A percentile compares a stretch with the other conserved stretches of the same genome.
phyloP scores from a whole-genome alignment of 345 rosid genomes.

The Clarkia xantiana region DNA sequence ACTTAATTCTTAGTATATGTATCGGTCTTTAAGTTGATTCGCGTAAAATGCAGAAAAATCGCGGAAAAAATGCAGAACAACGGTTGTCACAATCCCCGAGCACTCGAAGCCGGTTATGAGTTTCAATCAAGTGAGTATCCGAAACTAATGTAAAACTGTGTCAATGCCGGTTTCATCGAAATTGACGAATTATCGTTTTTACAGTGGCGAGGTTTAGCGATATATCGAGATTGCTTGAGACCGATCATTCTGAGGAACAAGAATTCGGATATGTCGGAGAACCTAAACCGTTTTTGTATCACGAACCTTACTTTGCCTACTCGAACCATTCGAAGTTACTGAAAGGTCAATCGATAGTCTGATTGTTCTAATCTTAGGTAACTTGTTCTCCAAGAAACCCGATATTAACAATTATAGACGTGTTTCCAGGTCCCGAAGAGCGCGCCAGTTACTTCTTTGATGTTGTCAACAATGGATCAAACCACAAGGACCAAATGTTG shows the following conservation, averaged over 20 bases:
- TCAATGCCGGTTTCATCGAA: background rate
- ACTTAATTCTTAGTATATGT: too few relatives aligned
- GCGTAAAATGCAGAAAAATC: constrained; percentile 29
- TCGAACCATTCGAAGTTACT: constrained; percentile 34
- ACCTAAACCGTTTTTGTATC: constrained; percentile 19
- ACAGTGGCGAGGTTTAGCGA: constrained; percentile 34
- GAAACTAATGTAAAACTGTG: background rate
- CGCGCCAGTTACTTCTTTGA: constrained; percentile 41
- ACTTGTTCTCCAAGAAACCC: background rate
- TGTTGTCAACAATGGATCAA: constrained; percentile 38
- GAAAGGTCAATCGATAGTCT: constrained; percentile 29
- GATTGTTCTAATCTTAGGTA: background rate
- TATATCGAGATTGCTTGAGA: constrained; percentile 32
- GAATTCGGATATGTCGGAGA: constrained; percentile 30
- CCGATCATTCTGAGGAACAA: constrained; percentile 33
- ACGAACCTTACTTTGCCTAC: constrained; percentile 33
- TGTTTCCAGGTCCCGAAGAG: constrained; percentile 20
- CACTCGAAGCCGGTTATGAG: constrained; percentile 46
- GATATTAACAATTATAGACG: too few relatives aligned
- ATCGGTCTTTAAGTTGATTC: background rate
- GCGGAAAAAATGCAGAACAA: constrained; percentile 39
- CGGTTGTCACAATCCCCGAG: constrained; percentile 27
- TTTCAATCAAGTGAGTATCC: constrained; percentile 35
- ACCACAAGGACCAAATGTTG: background rate
- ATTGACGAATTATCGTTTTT: background rate